Conservation (phyloP, 768 basidiomycete genomes). For the Boletus pseudo-olivaceus region DNA sequence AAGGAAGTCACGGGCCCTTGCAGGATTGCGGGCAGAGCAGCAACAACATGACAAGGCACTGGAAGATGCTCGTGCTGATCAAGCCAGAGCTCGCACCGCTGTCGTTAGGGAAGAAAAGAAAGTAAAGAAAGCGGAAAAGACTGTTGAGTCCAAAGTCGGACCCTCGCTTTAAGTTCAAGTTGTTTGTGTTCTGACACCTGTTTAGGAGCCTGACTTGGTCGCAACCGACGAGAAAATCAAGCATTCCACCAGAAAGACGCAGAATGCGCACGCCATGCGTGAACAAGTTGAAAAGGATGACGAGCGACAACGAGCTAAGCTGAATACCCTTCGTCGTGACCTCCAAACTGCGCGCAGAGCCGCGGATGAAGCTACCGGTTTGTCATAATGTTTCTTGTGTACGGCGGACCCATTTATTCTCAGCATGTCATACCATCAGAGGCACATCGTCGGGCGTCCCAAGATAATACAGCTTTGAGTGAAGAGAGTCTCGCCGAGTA, state of each 20-base stretch:
- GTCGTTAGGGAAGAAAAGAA: conserved; percentile 83
- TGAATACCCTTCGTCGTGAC: conserved; percentile 60
- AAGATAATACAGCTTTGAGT: conserved; percentile 72
- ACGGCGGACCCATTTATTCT: background rate
- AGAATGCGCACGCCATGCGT: conserved; percentile 60
- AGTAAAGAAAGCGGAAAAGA: conserved; percentile 89
- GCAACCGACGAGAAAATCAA: conserved; percentile 83
- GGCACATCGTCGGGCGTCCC: conserved; percentile 67
- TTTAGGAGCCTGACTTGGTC: conserved; percentile 82
- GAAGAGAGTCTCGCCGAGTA: conserved; percentile 89
- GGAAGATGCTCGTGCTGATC: conserved; percentile 70
- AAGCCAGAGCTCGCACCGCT: conserved; percentile 69
- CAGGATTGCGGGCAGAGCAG: conserved; percentile 66
- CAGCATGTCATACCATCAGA: conserved; percentile 41
- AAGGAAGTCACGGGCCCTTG: conserved; percentile 68
- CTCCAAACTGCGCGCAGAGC: conserved; percentile 60
- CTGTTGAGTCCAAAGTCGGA: conserved; percentile 72
- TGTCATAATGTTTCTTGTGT: conserved; percentile 11
- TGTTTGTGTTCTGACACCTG: background rate
- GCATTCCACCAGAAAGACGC: conserved; percentile 76
- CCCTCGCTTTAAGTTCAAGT: background rate
- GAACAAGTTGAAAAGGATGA: conserved; percentile 65
- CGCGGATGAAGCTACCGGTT: conserved; percentile 79
- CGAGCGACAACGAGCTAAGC: conserved; percentile 47
- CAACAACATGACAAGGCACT: conserved; percentile 66